Percentiles rank a stretch among this genome's conserved stretches.
These are phyloP conservation scores for Pseudoturritis turrita DNA, from an alignment of 345 rosid genomes.

Conservation along the genomic window DNA sequence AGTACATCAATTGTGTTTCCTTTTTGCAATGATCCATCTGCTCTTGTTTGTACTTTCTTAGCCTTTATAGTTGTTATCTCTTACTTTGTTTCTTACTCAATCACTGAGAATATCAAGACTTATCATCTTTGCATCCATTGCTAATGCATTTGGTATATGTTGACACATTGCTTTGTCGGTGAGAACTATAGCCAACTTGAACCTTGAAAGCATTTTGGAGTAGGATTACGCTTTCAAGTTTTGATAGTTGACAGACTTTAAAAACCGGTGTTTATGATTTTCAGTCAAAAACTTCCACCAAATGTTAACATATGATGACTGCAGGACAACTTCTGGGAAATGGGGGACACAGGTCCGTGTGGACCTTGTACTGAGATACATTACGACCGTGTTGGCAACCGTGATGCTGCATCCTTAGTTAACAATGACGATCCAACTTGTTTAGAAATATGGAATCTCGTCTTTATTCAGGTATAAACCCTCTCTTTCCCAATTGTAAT, in stretches of 20 bases:
- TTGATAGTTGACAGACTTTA: neutral
- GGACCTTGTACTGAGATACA: slow-evolving; percentile 99
- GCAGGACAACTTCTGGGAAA: slow-evolving; percentile 99
- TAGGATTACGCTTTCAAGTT: neutral
- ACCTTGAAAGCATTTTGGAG: neutral
- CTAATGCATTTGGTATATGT: neutral
- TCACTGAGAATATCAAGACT: neutral
- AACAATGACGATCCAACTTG: slow-evolving; percentile 97
- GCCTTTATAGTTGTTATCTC: neutral
- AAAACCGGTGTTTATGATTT: neutral
- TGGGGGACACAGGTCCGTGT: slow-evolving; percentile 99
- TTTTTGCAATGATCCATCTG: neutral
- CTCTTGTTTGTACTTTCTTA: neutral
- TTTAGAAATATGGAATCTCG: slow-evolving; percentile 97
- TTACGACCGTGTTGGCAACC: slow-evolving; percentile 84
- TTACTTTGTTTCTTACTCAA: neutral
- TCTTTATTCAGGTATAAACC: slow-evolving; percentile 80
- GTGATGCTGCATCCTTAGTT: slow-evolving; percentile 78
- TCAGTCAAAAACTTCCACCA: neutral
- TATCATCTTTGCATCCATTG: neutral
- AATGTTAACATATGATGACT: slow-evolving; percentile 3
- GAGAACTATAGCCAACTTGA: neutral
- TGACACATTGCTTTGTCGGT: neutral
- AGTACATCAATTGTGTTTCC: neutral
- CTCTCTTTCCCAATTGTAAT: neutral